phyloP scores from a whole-genome alignment of 1,139 yeast genomes.

The Yamadazyma spencermartinsiae region DNA sequence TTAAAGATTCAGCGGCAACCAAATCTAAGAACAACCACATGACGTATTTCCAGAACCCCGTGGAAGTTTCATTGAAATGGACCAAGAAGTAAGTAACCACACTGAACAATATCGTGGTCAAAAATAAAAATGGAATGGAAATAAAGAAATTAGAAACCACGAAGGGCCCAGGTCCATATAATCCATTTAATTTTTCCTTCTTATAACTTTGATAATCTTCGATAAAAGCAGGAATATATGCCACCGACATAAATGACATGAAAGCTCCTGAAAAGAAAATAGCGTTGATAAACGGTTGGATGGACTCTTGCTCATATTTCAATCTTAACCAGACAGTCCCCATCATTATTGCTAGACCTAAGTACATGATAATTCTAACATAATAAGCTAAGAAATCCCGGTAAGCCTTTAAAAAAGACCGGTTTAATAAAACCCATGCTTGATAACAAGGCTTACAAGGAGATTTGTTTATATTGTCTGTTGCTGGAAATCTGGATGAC shows the following conservation, averaged over 20 bases:
- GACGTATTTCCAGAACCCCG: conserved; percentile 32
- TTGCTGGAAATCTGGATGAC: conserved; percentile 1
- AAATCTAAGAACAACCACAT: conserved; percentile 41
- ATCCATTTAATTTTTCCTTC: conserved; percentile 35
- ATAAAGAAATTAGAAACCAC: conserved; percentile 34
- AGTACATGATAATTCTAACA: conserved; percentile 37
- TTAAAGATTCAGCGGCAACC: conserved; percentile 42
- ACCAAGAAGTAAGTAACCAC: conserved; percentile 36
- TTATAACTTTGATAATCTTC: conserved; percentile 33
- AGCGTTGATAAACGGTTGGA: conserved; percentile 40
- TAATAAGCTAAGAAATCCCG: conserved; percentile 38
- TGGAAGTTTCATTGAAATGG: conserved; percentile 26
- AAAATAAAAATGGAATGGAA: conserved; percentile 38
- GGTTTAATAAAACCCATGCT: conserved; percentile 16
- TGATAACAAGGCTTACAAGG: conserved; percentile 7
- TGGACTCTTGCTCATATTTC: conserved; percentile 25
- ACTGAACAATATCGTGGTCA: conserved; percentile 31
- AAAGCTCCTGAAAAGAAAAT: conserved; percentile 44
- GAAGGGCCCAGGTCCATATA: conserved; percentile 38
- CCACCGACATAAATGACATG: conserved; percentile 46
- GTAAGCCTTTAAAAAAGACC: conserved; percentile 30
- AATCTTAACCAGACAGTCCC: conserved; percentile 44
- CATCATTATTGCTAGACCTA: conserved; percentile 41
- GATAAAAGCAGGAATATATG: conserved; percentile 40
- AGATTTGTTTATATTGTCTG: not conserved